These are phyloP conservation scores for Emericellopsis cladophorae DNA, from an alignment of 2,329 filamentous ascomycete species.

Conservation along the genomic window DNA sequence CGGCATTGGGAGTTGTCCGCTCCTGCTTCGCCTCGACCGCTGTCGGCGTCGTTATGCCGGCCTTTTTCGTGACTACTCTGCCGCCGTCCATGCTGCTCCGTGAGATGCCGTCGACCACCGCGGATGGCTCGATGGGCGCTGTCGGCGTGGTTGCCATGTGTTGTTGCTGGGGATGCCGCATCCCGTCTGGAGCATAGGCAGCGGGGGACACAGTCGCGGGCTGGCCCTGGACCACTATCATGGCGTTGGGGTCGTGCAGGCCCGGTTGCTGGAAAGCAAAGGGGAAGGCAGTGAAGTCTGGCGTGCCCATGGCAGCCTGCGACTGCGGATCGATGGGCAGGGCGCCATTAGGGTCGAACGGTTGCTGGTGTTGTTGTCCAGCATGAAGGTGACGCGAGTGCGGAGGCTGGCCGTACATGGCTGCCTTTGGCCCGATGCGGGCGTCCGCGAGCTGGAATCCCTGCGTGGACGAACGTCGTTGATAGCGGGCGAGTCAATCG, in stretches of 20 bases:
- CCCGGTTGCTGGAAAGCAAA: constrained; percentile 28
- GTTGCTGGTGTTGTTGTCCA: neutral
- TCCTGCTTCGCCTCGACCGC: constrained; percentile 11
- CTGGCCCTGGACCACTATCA: constrained; percentile 16
- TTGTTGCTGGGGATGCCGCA: constrained; percentile 15
- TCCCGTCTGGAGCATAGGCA: constrained; percentile 15
- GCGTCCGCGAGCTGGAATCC: too few relatives aligned
- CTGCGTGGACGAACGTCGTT: too few relatives aligned
- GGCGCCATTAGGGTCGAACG: neutral
- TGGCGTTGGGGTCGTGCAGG: constrained; percentile 15
- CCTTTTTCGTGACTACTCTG: constrained; percentile 9
- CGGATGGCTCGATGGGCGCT: neutral
- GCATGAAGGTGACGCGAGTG: constrained; percentile 1
- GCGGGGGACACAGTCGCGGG: constrained; percentile 18
- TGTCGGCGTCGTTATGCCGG: constrained; percentile 28
- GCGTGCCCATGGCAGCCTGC: constrained; percentile 25
- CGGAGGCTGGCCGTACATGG: constrained; percentile 3
- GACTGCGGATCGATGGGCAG: constrained; percentile 1
- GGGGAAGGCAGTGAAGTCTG: constrained; percentile 39
- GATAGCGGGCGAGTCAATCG: too few relatives aligned
- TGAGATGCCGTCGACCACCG: neutral
- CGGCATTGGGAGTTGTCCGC: constrained; percentile 17
- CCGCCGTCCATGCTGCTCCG: constrained; percentile 8
- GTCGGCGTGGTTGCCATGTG: neutral
- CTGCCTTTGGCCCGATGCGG: constrained; percentile 2